Evolutionary conservation across 352 stramenopile genomes (phyloP).

Genomic region (Phytophthora cactorum): DNA sequence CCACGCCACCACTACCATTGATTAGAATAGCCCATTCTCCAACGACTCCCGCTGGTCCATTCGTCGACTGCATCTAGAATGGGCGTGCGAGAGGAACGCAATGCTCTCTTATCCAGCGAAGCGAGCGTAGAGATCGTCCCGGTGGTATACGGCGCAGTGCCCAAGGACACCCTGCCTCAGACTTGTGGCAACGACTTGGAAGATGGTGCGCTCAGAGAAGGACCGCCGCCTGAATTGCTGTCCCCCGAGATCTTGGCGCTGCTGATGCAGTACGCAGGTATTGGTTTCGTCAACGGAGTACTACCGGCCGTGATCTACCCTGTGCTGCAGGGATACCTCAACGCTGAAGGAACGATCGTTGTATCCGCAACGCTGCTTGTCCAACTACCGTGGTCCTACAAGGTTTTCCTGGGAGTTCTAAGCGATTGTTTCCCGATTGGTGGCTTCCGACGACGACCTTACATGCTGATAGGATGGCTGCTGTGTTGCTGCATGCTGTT

Average conservation of each 20-base stretch:
- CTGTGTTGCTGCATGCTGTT: conserved; percentile 58
- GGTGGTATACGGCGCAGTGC: conserved; percentile 10
- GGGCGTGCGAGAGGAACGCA: conserved; percentile 23
- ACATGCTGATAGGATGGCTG: conserved; percentile 66
- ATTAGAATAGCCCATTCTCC: too few relatives aligned
- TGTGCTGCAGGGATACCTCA: conserved; percentile 63
- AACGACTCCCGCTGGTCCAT: not conserved
- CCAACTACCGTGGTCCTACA: conserved; percentile 66
- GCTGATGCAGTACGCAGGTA: conserved; percentile 58
- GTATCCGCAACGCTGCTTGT: conserved; percentile 55
- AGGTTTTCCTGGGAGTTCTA: conserved; percentile 62
- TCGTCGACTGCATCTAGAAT: conserved; percentile 11
- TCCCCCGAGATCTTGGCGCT: conserved; percentile 43
- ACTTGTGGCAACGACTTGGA: conserved; percentile 17
- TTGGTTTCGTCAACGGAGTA: conserved; percentile 57
- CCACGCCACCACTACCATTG: too few relatives aligned
- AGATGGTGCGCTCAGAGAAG: conserved; percentile 40
- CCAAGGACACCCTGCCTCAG: not conserved
- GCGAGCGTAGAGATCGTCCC: conserved; percentile 4
- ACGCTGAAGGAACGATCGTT: conserved; percentile 60
- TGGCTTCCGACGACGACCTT: conserved; percentile 59
- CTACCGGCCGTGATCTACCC: conserved; percentile 62
- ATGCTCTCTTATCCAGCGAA: conserved; percentile 18
- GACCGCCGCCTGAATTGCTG: conserved; percentile 37
- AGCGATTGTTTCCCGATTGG: conserved; percentile 70